Percentiles rank a stretch among this genome's conserved stretches.
Conservation (phyloP, 2,329 filamentous ascomycete genomes). For the Sodiomyces alkalinus region DNA sequence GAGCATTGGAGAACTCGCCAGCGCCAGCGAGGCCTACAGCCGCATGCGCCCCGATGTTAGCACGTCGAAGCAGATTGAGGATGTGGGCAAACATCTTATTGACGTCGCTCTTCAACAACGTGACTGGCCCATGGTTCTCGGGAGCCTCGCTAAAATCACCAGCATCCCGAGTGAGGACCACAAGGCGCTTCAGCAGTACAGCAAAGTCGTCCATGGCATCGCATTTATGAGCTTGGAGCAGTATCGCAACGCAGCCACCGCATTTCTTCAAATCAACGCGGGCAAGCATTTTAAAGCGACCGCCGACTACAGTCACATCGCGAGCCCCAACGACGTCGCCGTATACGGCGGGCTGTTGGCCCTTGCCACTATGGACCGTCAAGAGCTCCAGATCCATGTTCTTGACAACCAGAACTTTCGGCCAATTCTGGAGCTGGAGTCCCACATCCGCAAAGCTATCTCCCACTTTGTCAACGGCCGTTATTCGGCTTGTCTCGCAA, state of each 20-base stretch:
- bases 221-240: conserved; percentile 29
- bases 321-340: conserved; percentile 77
- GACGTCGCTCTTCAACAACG: conserved; percentile 59
- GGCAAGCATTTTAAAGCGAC: conserved; percentile 8
- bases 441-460: conserved; percentile 85
- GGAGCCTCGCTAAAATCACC: conserved; percentile 47
- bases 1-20: conserved; percentile 55
- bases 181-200: conserved; percentile 32
- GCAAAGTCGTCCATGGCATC: conserved; percentile 36
- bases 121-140: conserved; percentile 58
- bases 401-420: conserved; percentile 73
- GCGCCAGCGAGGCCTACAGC: conserved; percentile 62
- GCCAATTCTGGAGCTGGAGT: conserved; percentile 78
- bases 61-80: conserved; percentile 66
- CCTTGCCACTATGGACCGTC: conserved; percentile 74
- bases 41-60: conserved; percentile 88
- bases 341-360: conserved; percentile 84
- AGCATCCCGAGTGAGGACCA: conserved; percentile 32
- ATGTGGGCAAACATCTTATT: conserved; percentile 67
- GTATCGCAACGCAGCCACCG: conserved; percentile 48
- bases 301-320: conserved; percentile 51
- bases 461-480: conserved; percentile 79
- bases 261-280: conserved; percentile 49
- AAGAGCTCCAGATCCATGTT: conserved; percentile 57
- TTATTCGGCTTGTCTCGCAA: conserved; percentile 71